Evolutionary conservation across 2,329 filamentous ascomycete genomes (phyloP), one percentile per base, ranked within the genome.

Genomic region (Bipolaris victoriae): DNA sequence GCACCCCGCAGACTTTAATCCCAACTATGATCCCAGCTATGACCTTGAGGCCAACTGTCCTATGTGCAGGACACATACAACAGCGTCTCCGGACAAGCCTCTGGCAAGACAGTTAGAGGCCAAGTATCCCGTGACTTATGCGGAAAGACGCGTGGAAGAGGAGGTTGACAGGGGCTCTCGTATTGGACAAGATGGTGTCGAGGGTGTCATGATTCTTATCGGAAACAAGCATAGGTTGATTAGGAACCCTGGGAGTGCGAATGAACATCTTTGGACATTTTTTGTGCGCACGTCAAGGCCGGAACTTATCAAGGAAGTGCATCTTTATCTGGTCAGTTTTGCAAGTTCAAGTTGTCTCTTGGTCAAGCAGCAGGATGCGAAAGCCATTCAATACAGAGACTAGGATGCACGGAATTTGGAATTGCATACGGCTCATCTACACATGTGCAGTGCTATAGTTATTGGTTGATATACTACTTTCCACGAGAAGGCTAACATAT

Each of bases 251-350:
- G 50, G 71, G 40, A 50, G 65, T 53, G 39, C 48, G 40, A 80
- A 79, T 45, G 62, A 71, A 53, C 80, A 81, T 58, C 72, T 78
- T 31, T 82, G 80, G 79, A 77, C 73, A 0, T 81, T 81, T 58
- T 82, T 81, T 60, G 77, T 81, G 5, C 61, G 71, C n/a, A 69
- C 75, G 0, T 78, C 74, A n/a, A 69, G 78, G 3, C 74, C 70
- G 9, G 79, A 81, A n/a, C 72, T 82, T 24, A 71, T 82, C 7
- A 70, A 80, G 52, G 72, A 80, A 55, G 76, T 82, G 7, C 75
- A 79, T 26, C 74, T 81, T 4, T 56, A 72, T 18, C 44, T 77
- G 49, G 55, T 57, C 31, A 24, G 54, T 49, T 48, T 7, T 3
- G 18, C n/a, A 24, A 16, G 11, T 5, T 22, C 35, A 39, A 26